phyloP scores from a whole-genome alignment of 73 alveolate species.

The Halteria grandinella region DNA sequence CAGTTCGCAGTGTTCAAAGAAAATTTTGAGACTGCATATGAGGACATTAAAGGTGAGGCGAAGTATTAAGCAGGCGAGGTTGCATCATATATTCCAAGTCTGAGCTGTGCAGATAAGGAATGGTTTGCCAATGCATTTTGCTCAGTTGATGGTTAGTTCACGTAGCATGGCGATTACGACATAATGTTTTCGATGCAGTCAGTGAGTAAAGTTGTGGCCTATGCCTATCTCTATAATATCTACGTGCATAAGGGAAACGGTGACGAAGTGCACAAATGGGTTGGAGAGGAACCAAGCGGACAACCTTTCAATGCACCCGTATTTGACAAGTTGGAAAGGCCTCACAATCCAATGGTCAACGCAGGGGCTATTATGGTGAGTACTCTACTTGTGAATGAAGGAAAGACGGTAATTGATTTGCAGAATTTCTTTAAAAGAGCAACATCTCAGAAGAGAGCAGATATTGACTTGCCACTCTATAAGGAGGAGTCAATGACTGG shows the following conservation, averaged over 20 bases:
- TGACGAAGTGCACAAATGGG: constrained; percentile 32
- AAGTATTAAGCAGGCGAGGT: constrained; percentile 49
- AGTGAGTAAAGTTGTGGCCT: constrained; percentile 46
- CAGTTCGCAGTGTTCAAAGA: constrained; percentile 23
- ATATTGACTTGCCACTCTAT: background rate
- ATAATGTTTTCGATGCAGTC: constrained; percentile 36
- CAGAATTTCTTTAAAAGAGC: constrained; percentile 13
- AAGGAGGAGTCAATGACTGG: constrained; percentile 2
- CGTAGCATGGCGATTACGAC: constrained; percentile 54
- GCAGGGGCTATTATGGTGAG: constrained; percentile 46
- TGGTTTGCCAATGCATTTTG: constrained; percentile 46
- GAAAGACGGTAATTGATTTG: background rate
- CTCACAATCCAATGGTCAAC: constrained; percentile 43
- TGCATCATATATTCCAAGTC: constrained; percentile 61
- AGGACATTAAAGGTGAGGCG: constrained; percentile 24
- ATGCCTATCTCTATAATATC: constrained; percentile 15
- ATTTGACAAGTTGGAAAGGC: background rate
- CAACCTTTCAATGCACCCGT: background rate
- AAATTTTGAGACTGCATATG: background rate
- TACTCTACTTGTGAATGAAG: background rate
- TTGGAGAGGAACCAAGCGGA: constrained; percentile 48
- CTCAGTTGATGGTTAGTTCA: constrained; percentile 62
- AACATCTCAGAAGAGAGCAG: background rate
- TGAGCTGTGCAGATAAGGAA: constrained; percentile 50
- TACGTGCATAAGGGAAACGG: too few species aligned